Conservation (phyloP, 768 basidiomycete genomes). For the Pleurotus cornucopiae region DNA sequence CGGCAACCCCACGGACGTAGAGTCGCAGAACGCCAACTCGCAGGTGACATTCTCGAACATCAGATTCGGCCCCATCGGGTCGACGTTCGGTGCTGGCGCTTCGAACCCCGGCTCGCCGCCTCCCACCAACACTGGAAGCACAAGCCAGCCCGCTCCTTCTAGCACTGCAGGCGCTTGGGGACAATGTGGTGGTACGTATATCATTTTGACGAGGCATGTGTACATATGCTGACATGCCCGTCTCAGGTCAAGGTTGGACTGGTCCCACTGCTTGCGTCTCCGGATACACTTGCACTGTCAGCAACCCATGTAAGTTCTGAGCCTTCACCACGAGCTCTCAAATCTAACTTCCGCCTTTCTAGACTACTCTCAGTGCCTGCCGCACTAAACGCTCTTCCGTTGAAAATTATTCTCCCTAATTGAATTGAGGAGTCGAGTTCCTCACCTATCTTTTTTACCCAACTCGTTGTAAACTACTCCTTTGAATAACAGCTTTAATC, state of each 20-base stretch:
- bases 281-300: conserved; percentile 30
- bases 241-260: conserved; percentile 28
- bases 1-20: conserved; percentile 32
- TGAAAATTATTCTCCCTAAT: not conserved
- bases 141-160: not conserved
- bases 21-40: conserved; percentile 21
- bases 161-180: not conserved
- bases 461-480: not conserved
- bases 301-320: conserved; percentile 34
- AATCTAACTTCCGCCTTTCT: not conserved
- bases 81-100: conserved; percentile 21
- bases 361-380: conserved; percentile 4
- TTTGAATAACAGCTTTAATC: not conserved
- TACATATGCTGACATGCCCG: too few species aligned
- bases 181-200: conserved; percentile 6
- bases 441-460: not conserved
- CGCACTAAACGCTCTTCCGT: not conserved
- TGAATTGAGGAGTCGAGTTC: not conserved
- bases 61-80: conserved; percentile 33
- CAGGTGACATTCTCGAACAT: conserved; percentile 38
- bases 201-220: not conserved
- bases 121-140: not conserved
- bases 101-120: not conserved
- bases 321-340: not conserved
- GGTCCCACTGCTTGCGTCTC: conserved; percentile 38